Evolutionary conservation across 768 basidiomycete species (phyloP).

Genomic region (Russula sp.): DNA sequence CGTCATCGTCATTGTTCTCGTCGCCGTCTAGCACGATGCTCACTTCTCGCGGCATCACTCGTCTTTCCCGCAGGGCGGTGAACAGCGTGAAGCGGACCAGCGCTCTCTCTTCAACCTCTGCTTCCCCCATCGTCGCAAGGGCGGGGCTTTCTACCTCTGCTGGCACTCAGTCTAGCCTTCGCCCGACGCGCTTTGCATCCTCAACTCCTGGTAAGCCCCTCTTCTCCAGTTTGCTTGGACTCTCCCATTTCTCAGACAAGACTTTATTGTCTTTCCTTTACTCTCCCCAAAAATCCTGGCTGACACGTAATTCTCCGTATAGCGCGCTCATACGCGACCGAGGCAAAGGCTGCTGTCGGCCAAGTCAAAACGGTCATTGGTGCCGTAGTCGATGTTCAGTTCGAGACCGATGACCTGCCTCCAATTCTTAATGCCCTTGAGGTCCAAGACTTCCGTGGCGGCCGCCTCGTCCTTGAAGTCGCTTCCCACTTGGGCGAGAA

Average conservation of each 20-base stretch:
- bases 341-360: slow-evolving; percentile 68
- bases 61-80: slow-evolving; percentile 79
- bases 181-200: slow-evolving; percentile 44
- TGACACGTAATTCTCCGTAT: slow-evolving; percentile 28
- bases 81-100: slow-evolving; percentile 67
- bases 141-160: slow-evolving; percentile 41
- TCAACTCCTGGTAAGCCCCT: slow-evolving; percentile 48
- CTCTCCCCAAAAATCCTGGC: slow-evolving; percentile 22
- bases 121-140: slow-evolving; percentile 45
- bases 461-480: slow-evolving; percentile 98
- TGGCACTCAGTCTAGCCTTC: slow-evolving; percentile 43
- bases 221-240: neutral
- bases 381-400: slow-evolving; percentile 99
- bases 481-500: slow-evolving; percentile 98
- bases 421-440: slow-evolving; percentile 99
- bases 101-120: slow-evolving; percentile 75
- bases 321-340: slow-evolving; percentile 90
- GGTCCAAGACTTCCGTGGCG: slow-evolving; percentile 89
- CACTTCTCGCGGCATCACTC: slow-evolving; percentile 81
- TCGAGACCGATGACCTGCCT: slow-evolving; percentile 90
- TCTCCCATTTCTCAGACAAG: neutral
- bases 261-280: slow-evolving; percentile 17
- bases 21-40: slow-evolving; percentile 57
- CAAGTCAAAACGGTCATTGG: slow-evolving; percentile 98
- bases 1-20: slow-evolving; percentile 21